phyloP scores from a whole-genome alignment of 2,329 filamentous ascomycete genomes.

The Lachnellula hyalina region DNA sequence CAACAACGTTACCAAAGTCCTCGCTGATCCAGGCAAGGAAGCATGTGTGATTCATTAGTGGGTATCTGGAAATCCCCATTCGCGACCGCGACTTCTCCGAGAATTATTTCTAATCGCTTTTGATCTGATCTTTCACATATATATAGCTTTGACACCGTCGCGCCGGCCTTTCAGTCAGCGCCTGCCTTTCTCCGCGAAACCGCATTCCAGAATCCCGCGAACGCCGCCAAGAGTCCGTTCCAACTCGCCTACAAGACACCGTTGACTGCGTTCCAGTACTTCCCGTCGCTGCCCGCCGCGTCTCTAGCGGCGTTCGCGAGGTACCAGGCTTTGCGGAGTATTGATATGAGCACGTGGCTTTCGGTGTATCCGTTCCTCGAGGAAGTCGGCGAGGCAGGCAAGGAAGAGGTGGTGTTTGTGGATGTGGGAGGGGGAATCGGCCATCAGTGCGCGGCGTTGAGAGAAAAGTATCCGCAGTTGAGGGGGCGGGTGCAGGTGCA shows the following conservation, averaged over 20 bases:
- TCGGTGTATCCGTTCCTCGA: neutral
- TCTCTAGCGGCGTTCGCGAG: neutral
- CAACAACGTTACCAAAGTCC: neutral
- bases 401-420: neutral
- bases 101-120: neutral
- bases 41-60: neutral
- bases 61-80: neutral
- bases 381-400: neutral
- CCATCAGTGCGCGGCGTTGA: neutral
- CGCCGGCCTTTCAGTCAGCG: neutral
- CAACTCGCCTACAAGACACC: neutral
- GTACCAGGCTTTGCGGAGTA: neutral
- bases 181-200: neutral
- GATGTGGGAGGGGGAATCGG: neutral
- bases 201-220: neutral
- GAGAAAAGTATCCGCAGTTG: neutral
- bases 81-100: neutral
- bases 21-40: neutral
- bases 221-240: neutral
- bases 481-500: neutral
- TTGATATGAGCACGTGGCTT: neutral
- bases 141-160: neutral
- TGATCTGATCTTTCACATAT: neutral
- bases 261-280: neutral
- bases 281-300: neutral